Base-by-base conservation (phyloP, 2,329 filamentous ascomycete species). In the Corniculantispora saksenae region DNA sequence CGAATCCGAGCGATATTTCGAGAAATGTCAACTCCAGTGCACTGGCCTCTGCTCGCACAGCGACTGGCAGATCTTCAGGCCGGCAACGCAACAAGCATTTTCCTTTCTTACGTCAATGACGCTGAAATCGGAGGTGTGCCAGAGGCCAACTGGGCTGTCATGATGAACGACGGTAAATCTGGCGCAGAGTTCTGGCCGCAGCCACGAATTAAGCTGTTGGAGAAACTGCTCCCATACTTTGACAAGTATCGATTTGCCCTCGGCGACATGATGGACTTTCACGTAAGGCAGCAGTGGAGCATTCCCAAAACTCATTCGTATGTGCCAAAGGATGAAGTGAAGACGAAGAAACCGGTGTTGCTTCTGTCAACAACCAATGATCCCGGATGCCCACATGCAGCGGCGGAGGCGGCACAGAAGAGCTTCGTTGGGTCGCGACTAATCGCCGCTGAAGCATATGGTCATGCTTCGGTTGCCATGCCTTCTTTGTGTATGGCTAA, bases 331-430 rank as follows among this genome's bases (percentile, higher is more conserved):
- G n/a, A 60, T 2, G 64, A 65, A 1, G 70, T 89, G 50, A 58
- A 69, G 25, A 77, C 74, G 1, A 69, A 68, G 0, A 66, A 76
- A 23, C 76, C 76, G 19, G 54, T 78, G 0, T 69, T 78, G 0
- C 68, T 78, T 1, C 62, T 78, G 8, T 74, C 73, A 0, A 77
- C 71, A 0, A 72, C 70, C 0, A 73, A 74, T 32, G 75, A 78
- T 3, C 87, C 87, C 0, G 84, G 89, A 1, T 89, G 86, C 25
- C 76, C 80, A 1, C 67, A 81, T 1, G 66, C 74, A 0, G 81
- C 79, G 2, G 80, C 80, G 1, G 70, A 69, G 27, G 71, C 70
- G 0, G 79, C 80, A 0, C 72, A 73, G 3, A 68, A 69, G 1
- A 73, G 74, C 0, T 81, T 80, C 63, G 71, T 72, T 17, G 76